phyloP scores from a whole-genome alignment of 352 stramenopile genomes.

The Pythium coloratum region DNA sequence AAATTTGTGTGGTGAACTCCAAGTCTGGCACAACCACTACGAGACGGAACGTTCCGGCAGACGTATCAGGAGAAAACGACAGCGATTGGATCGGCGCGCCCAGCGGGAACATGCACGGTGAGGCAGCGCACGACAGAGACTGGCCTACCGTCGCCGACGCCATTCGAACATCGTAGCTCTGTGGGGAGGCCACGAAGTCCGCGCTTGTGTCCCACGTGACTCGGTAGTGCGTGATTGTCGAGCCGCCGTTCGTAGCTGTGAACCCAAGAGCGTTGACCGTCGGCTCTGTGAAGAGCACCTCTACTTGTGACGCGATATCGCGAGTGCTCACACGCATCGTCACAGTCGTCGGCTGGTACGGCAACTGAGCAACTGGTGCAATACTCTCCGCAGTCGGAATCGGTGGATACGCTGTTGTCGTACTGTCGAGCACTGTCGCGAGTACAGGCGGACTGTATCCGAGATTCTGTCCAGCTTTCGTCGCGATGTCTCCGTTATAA shows the following conservation, averaged over 20 bases:
- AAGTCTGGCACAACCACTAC: constrained; percentile 35
- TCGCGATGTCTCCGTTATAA: constrained; percentile 71
- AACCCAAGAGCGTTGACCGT: constrained; percentile 73
- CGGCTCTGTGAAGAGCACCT: constrained; percentile 72
- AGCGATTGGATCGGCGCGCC: constrained; percentile 92
- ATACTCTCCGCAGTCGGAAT: constrained; percentile 35
- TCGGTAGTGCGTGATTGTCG: constrained; percentile 62
- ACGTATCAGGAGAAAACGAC: constrained; percentile 60
- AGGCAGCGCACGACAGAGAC: constrained; percentile 32
- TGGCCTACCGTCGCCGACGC: constrained; percentile 27
- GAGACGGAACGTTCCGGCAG: constrained; percentile 70
- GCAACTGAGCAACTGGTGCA: constrained; percentile 45
- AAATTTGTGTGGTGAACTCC: constrained; percentile 38
- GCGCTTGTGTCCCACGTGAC: constrained; percentile 55
- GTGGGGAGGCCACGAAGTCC: constrained; percentile 38
- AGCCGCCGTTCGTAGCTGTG: constrained; percentile 44
- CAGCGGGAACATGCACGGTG: constrained; percentile 84
- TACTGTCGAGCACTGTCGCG: constrained; percentile 39
- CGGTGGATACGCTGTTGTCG: constrained; percentile 9
- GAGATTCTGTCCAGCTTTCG: constrained; percentile 26
- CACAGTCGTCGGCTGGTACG: constrained; percentile 69
- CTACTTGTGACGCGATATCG: constrained; percentile 75
- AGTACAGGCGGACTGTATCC: constrained; percentile 69
- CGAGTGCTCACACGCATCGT: constrained; percentile 73
- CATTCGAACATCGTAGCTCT: constrained; percentile 60